phyloP scores from a whole-genome alignment of 2,329 filamentous ascomycete species.

The Geosmithia putterillii region DNA sequence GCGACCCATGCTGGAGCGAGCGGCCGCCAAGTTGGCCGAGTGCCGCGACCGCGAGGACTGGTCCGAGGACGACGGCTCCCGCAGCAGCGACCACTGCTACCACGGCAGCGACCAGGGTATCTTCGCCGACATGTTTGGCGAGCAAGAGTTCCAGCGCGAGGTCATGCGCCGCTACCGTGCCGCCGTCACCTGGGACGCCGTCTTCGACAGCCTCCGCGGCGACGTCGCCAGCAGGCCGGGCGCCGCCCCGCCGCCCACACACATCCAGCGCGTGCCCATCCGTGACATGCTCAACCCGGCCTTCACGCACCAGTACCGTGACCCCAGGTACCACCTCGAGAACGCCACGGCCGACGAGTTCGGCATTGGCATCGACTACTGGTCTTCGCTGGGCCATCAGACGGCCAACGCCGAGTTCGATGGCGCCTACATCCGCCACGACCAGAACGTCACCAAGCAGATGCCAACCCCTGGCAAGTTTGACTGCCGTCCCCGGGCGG shows the following conservation, averaged over 20 bases:
- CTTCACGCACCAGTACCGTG: constrained; percentile 9
- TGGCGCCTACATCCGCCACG: constrained; percentile 20
- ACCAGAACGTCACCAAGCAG: constrained; percentile 7
- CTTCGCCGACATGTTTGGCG: constrained; percentile 14
- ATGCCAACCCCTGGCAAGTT: constrained; percentile 9
- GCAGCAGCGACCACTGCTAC: constrained; percentile 8
- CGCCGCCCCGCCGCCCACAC: constrained; percentile 7
- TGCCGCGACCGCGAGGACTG: constrained; percentile 5
- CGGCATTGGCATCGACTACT: constrained; percentile 14
- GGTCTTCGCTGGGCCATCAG: constrained; percentile 12
- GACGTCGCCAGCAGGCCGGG: constrained; percentile 9
- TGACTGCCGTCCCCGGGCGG: constrained; percentile 9
- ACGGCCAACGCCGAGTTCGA: constrained; percentile 11
- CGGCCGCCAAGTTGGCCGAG: constrained; percentile 8
- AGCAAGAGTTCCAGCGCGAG: constrained; percentile 15
- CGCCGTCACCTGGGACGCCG: background rate
- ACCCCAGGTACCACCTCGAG: constrained; percentile 7
- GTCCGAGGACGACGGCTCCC: constrained; percentile 6
- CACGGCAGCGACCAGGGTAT: constrained; percentile 14
- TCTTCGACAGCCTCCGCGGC: constrained; percentile 10
- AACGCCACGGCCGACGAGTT: constrained; percentile 10
- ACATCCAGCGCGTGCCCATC: constrained; percentile 5
- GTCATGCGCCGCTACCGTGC: constrained; percentile 14
- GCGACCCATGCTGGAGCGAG: constrained; percentile 10
- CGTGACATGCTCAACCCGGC: constrained; percentile 10